Percentiles rank a stretch among this genome's conserved stretches.
phyloP scores from a whole-genome alignment of 208 protist species.

The Leishmania aethiopica region DNA sequence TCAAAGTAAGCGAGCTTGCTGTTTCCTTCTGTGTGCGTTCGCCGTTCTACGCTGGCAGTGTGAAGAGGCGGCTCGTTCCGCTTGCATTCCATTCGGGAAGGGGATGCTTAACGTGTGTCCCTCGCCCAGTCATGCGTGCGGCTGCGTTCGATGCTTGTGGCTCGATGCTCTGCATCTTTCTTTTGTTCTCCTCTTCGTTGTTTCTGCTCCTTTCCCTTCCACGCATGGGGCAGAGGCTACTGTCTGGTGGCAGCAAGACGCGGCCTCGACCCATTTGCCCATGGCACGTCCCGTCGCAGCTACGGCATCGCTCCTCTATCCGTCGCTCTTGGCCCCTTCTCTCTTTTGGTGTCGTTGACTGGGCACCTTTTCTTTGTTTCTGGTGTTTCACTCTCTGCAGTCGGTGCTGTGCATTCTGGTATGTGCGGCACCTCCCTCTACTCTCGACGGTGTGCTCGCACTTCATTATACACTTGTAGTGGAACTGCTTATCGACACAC shows the following conservation, averaged over 20 bases:
- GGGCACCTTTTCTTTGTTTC: slow-evolving; percentile 13
- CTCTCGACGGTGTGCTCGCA: slow-evolving; percentile 13
- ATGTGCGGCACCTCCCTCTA: neutral
- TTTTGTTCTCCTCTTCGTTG: neutral
- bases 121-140: neutral
- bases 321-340: neutral
- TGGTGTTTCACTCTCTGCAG: neutral
- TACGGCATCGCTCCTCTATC: neutral
- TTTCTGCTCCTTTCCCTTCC: neutral
- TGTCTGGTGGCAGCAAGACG: neutral
- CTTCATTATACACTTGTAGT: neutral
- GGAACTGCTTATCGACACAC: neutral
- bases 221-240: neutral
- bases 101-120: neutral
- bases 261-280: neutral
- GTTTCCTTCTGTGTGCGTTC: neutral
- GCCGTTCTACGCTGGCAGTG: neutral
- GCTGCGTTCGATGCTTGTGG: neutral
- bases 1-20: no score
- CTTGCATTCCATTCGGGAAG: neutral
- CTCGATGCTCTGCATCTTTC: neutral
- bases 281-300: neutral
- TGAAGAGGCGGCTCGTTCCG: neutral
- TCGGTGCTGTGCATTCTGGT: neutral
- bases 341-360: neutral